Evolutionary conservation across 108 stramenopile species (phyloP).

Genomic region (Mediolabrus comicus): DNA sequence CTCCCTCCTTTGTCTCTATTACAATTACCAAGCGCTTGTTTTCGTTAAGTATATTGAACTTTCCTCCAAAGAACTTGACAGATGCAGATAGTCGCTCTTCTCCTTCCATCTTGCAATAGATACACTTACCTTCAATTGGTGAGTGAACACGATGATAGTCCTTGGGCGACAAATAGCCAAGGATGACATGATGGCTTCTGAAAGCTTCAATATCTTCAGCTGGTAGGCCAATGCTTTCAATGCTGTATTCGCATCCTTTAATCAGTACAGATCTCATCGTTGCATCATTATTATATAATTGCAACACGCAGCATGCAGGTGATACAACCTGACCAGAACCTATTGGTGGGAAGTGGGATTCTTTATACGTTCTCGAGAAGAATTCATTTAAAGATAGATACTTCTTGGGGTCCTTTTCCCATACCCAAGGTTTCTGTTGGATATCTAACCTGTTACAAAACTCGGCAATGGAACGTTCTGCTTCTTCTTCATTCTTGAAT

Average conservation of each 20-base stretch:
- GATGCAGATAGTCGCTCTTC: conserved; percentile 28
- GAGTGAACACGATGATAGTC: conserved; percentile 52
- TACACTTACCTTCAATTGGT: conserved; percentile 42
- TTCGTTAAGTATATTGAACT: conserved; percentile 47
- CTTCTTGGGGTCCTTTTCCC: conserved; percentile 20
- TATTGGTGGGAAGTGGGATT: conserved; percentile 16
- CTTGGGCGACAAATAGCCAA: conserved; percentile 43
- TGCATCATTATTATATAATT: conserved; percentile 15
- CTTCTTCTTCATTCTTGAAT: conserved; percentile 15
- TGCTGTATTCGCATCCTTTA: conserved; percentile 43
- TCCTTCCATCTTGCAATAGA: conserved; percentile 48
- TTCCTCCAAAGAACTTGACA: conserved; percentile 51
- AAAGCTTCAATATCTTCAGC: conserved; percentile 22
- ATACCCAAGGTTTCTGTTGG: conserved; percentile 42
- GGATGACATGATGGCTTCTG: conserved; percentile 19
- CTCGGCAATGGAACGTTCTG: conserved; percentile 13
- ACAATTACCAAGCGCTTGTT: conserved; percentile 46
- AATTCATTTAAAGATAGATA: conserved; percentile 49
- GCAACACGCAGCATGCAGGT: conserved; percentile 43
- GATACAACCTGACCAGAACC: conserved; percentile 20
- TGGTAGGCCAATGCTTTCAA: conserved; percentile 39
- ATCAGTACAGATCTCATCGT: conserved; percentile 34
- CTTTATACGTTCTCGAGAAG: conserved; percentile 40
- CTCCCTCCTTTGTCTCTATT: conserved; percentile 19
- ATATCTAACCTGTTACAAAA: conserved; percentile 38